These are phyloP conservation scores for Senna tora DNA, from an alignment of 306 rosid genomes.

Conservation along the genomic window DNA sequence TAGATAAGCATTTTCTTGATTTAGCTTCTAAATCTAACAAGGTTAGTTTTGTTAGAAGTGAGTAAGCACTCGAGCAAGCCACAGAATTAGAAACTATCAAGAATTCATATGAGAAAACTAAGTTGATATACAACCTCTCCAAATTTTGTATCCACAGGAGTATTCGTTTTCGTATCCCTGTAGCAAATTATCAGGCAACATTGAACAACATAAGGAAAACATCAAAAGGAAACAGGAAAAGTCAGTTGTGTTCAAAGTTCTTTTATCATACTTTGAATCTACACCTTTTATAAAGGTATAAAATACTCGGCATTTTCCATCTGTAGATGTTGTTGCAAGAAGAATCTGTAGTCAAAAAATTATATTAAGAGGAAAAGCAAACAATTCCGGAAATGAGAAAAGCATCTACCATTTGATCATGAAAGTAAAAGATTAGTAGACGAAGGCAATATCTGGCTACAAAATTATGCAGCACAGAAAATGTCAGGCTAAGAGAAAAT, in stretches of 20 bases:
- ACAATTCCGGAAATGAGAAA: slow-evolving; percentile 5
- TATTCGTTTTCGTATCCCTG: slow-evolving; percentile 81
- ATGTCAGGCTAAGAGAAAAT: background rate
- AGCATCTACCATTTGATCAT: slow-evolving; percentile 17
- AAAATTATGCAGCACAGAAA: slow-evolving; percentile 10
- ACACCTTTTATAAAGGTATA: slow-evolving; percentile 92
- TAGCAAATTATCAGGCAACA: slow-evolving; percentile 47
- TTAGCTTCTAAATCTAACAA: slow-evolving; percentile 10
- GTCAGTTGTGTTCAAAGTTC: slow-evolving; percentile 30
- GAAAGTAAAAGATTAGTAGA: too few relatives aligned
- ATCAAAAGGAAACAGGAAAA: slow-evolving; percentile 25
- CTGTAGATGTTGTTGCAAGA: slow-evolving; percentile 94
- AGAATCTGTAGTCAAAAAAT: slow-evolving; percentile 64
- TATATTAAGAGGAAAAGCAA: slow-evolving; percentile 10
- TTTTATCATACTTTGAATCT: slow-evolving; percentile 76
- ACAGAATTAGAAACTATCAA: slow-evolving; percentile 12
- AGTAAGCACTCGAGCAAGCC: background rate
- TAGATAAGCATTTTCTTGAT: background rate
- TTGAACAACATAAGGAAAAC: slow-evolving; percentile 22
- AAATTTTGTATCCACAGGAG: slow-evolving; percentile 76
- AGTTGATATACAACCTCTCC: slow-evolving; percentile 79
- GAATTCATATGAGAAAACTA: slow-evolving; percentile 30
- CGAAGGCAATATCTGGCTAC: background rate
- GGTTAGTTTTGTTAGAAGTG: slow-evolving; percentile 7
- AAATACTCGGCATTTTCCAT: slow-evolving; percentile 92